Base-by-base conservation (phyloP, 495 filamentous ascomycete species). In the Aspergillus conjunctus region DNA sequence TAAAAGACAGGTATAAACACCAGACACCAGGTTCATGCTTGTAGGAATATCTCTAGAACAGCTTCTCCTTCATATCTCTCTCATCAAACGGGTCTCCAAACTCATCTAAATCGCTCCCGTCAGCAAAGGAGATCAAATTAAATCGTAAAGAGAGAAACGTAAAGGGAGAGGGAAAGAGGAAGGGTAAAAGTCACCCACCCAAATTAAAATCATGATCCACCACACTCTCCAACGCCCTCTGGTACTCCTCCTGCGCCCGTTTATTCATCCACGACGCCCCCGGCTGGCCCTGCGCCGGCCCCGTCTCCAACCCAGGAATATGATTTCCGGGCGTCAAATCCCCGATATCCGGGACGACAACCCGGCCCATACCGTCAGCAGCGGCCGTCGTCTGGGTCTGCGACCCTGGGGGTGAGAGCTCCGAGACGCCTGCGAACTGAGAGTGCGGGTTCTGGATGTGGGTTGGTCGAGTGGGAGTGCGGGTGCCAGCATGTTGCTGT, bases 71-170 rank as follows among this genome's bases (percentile, higher is more conserved):
- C 84, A 88, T 83, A 66, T 85, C 82, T 7, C 73, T 73, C 61
- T 89, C 87, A 72, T 88, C 83, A 62, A 88, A 81, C 4, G 78
- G 77, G 64, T 87, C 86, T 6, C 81, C 81, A 41, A 80, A 83
- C 52, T 82, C 77, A 58, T 72, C 81, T 83, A 56, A 2, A 64
- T 17, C 49, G 4, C 7, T 15, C 37, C 32, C 26, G 30, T 44
- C 37, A 49, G 21, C 15, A 37, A 34, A 44, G 9, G 21, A 0
- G 14, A 49, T 54, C 7, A 32, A 2, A 14, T 20, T 48, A 7
- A n/a, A 20, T 4, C 21, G 51, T 11, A 37, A 4, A 30, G 31
- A 54, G 32, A 46, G 37, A 31, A 32, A 61, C 8, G 37, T 5
- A 33, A 32, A 33, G 15, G 7, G 31, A 26, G 5, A 21, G 3